phyloP scores from a whole-genome alignment of 768 basidiomycete genomes.

The Mycena olivaceomarginata region DNA sequence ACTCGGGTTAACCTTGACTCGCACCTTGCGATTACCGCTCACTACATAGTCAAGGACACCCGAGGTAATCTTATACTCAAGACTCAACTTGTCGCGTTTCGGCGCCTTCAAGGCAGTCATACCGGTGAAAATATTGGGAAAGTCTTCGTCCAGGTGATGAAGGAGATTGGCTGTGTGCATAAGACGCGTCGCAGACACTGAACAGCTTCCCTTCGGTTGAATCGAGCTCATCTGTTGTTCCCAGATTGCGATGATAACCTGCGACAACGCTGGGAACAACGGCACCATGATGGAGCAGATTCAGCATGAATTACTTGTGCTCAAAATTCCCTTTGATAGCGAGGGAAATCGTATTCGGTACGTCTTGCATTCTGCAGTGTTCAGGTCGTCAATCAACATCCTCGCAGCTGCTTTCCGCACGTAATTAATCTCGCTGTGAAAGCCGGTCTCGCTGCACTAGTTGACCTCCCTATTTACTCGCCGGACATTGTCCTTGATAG shows the following conservation, averaged over 20 bases:
- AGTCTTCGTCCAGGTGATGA: too few relatives aligned
- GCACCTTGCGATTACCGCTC: conserved; percentile 41
- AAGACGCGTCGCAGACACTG: too few relatives aligned
- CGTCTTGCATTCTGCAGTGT: neutral
- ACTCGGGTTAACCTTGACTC: conserved; percentile 27
- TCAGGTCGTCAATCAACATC: too few relatives aligned
- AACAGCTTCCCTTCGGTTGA: too few relatives aligned
- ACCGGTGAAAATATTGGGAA: too few relatives aligned
- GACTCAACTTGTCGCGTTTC: too few relatives aligned
- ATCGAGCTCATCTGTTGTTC: too few relatives aligned
- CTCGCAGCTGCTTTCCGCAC: conserved; percentile 50
- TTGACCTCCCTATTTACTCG: neutral
- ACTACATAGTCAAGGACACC: conserved; percentile 36
- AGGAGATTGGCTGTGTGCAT: too few relatives aligned
- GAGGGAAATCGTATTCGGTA: conserved; percentile 43
- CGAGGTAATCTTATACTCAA: conserved; percentile 19
- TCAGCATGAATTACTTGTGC: neutral
- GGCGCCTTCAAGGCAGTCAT: too few relatives aligned
- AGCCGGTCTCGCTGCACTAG: conserved; percentile 32
- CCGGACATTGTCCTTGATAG: conserved; percentile 9
- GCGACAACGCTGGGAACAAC: conserved; percentile 18
- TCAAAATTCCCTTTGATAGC: conserved; percentile 41
- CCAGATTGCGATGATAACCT: too few relatives aligned
- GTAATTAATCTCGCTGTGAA: conserved; percentile 45
- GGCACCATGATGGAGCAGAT: conserved; percentile 8